Evolutionary conservation across 805 yeast species (phyloP).

Genomic region (Ogataea methanolica): DNA sequence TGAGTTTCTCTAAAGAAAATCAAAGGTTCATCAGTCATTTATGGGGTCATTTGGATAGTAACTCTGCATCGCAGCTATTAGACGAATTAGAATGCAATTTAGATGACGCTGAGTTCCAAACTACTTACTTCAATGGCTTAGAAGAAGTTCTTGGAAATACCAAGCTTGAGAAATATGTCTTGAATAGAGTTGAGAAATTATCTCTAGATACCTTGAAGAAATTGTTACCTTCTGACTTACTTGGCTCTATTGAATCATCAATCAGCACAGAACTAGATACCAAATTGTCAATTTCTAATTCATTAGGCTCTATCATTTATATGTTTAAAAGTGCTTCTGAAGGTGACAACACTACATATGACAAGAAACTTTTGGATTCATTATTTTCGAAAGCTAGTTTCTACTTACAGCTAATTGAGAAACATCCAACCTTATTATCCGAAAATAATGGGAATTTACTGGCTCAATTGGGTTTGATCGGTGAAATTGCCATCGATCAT

Average conservation of each 20-base stretch:
- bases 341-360: background rate
- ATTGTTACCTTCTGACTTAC: constrained; percentile 6
- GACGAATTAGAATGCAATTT: constrained; percentile 20
- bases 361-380: background rate
- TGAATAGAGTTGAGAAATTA: constrained; percentile 3
- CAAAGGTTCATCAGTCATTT: constrained; percentile 15
- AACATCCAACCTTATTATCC: constrained; percentile 1
- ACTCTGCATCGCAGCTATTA: constrained; percentile 7
- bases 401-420: constrained; percentile 1
- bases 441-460: constrained; percentile 1
- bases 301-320: constrained; percentile 19
- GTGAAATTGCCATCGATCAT: constrained; percentile 36
- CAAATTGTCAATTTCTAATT: constrained; percentile 17
- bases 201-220: constrained; percentile 1
- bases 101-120: constrained; percentile 7
- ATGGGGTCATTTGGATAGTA: constrained; percentile 3
- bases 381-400: constrained; percentile 4
- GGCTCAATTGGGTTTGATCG: constrained; percentile 26
- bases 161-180: background rate
- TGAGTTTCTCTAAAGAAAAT: constrained; percentile 10
- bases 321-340: constrained; percentile 5
- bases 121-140: constrained; percentile 10
- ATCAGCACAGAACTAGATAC: constrained; percentile 9
- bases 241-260: background rate
- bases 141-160: constrained; percentile 1